These are phyloP conservation scores for Eimeria acervulina DNA, from an alignment of 169 alveolate species.

Conservation along the genomic window DNA sequence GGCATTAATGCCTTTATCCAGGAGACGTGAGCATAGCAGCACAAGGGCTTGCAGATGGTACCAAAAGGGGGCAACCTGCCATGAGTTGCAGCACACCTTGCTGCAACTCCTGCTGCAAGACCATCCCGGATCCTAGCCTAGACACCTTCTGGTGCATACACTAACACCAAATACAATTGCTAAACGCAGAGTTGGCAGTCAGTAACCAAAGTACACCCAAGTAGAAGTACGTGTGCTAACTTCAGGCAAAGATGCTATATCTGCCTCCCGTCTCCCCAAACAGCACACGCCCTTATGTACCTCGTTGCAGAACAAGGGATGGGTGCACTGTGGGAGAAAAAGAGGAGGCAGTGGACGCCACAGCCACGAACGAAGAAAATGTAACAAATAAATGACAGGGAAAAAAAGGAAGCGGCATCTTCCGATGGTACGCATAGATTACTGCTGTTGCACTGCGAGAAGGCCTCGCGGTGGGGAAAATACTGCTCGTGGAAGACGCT, in stretches of 20 bases:
- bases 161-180: not conserved
- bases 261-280: not conserved
- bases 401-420: not conserved
- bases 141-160: not conserved
- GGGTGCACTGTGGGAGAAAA: not conserved
- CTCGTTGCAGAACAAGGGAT: not conserved
- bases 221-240: not conserved
- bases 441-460: not conserved
- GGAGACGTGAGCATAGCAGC: not conserved
- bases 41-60: not conserved
- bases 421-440: not conserved
- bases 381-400: not conserved
- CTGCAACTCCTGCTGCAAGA: not conserved
- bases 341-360: not conserved
- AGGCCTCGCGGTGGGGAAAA: not conserved
- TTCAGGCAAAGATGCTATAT: not conserved
- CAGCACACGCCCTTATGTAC: not conserved
- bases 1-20: not conserved
- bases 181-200: too few species aligned
- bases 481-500: not conserved
- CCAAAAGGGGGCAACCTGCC: not conserved
- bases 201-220: not conserved
- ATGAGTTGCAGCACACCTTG: not conserved
- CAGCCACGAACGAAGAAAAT: not conserved
- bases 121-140: not conserved